A percentile compares a stretch with the other conserved stretches of the same genome.
Conservation (phyloP, 306 rosid genomes). For the Vigna trinervia region DNA sequence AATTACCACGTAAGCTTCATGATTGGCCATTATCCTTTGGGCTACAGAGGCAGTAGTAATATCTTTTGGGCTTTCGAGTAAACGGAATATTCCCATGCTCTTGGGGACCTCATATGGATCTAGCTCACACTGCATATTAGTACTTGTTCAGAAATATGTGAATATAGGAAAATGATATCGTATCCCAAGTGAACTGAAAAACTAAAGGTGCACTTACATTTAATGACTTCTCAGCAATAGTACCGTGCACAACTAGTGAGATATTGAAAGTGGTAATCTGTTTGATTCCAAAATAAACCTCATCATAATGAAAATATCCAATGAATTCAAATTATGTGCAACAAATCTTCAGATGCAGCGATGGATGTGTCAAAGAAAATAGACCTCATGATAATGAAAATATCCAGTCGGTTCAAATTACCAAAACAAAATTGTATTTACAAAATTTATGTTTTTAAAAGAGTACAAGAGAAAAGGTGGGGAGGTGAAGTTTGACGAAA, state of each 20-base stretch:
- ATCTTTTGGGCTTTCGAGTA: slow-evolving; percentile 87
- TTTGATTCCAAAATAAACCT: slow-evolving; percentile 40
- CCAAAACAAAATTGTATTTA: not conserved
- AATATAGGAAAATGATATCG: slow-evolving; percentile 17
- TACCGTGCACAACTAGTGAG: slow-evolving; percentile 84
- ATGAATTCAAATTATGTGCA: slow-evolving; percentile 21
- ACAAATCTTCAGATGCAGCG: not conserved
- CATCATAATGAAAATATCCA: slow-evolving; percentile 34
- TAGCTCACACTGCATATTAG: slow-evolving; percentile 58
- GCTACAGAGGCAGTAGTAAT: slow-evolving; percentile 84
- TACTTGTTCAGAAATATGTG: slow-evolving; percentile 35
- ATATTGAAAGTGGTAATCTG: slow-evolving; percentile 97
- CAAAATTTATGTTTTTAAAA: slow-evolving; percentile 7
- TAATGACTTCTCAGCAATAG: slow-evolving; percentile 72
- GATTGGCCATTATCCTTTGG: slow-evolving; percentile 90
- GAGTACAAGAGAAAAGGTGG: slow-evolving; percentile 11
- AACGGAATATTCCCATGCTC: slow-evolving; percentile 81
- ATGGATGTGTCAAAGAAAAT: not conserved
- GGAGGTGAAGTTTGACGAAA: slow-evolving; percentile 9
- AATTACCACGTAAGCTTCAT: slow-evolving; percentile 85
- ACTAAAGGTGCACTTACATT: slow-evolving; percentile 55
- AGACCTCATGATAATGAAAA: slow-evolving; percentile 41
- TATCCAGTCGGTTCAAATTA: slow-evolving; percentile 24
- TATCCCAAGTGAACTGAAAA: slow-evolving; percentile 23
- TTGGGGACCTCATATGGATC: slow-evolving; percentile 86